Base-by-base conservation (phyloP, 148 eudicot species). In the Rhododendron ferrugineum region DNA sequence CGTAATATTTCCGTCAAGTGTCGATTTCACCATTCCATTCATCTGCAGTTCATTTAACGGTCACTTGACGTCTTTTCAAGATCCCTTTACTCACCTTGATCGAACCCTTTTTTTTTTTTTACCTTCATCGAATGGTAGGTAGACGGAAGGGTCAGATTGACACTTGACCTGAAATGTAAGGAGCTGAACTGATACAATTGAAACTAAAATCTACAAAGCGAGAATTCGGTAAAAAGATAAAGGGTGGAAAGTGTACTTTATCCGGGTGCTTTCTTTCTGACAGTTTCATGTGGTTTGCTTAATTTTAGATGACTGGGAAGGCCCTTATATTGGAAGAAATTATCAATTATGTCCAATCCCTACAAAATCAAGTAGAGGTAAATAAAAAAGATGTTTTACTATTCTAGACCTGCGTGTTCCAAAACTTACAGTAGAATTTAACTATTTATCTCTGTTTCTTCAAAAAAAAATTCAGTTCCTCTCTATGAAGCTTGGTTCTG, bases 291-390 rank as follows among this genome's bases (percentile, higher is more conserved):
- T 86, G 90, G 79, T 76, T 49, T 85, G 68, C 82, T 40, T 85
- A 62, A 80, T 46, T 76, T 75, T 87, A 95, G 98, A 93, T 93
- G 49, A 94, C 94, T 82, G 98, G 97, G 73, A 95, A 95, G 94
- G 97, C 98, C 91, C 93, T 91, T 34, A 89, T 95, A 94, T 92
- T 95, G 97, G 98, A 95, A 86, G 97, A 95, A 85, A 94, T 94
- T 2, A 94, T 94, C 79, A 91, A 92, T 87, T 94, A 95, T 90
- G 97, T 95, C 68, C 95, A 91, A n/a, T 94, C 96, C 83, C 90
- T 94, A 32, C 96, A 94, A 87, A 85, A 89, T 87, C 96, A 95
- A 94, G 94, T 93, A 2, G 95, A 94, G 94, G 98, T 95, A 87
- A 47, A 50, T 4, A 70, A 13, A 30, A 36, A 74, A 16, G 2